phyloP scores from a whole-genome alignment of 208 protist species.

The Tritrichomonas foetus region DNA sequence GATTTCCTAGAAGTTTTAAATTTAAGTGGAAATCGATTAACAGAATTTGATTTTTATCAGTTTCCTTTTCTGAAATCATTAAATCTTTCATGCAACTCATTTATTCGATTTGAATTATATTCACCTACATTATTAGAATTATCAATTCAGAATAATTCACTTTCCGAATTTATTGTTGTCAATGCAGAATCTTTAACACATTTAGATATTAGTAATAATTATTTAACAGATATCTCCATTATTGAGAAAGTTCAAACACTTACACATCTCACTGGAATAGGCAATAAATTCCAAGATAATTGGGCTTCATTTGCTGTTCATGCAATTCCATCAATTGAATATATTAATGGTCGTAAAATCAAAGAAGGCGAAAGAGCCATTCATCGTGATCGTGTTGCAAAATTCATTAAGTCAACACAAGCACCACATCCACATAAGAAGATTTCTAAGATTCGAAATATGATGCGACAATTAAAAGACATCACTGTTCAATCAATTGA shows the following conservation, averaged over 20 bases:
- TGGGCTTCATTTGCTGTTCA: constrained; percentile 18
- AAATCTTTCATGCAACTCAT: constrained; percentile 1
- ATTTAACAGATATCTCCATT: not conserved
- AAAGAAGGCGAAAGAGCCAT: not conserved
- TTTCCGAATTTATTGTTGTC: not conserved
- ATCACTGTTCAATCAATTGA: not conserved
- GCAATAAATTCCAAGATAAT: not conserved
- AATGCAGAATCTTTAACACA: not conserved
- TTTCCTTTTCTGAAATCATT: not conserved
- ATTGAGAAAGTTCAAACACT: not conserved
- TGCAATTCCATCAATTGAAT: not conserved
- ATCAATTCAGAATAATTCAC: not conserved
- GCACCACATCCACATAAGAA: not conserved
- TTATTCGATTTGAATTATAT: not conserved
- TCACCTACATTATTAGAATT: not conserved
- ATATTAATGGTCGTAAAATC: not conserved
- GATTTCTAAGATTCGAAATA: not conserved
- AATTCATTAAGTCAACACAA: not conserved
- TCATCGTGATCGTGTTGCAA: not conserved
- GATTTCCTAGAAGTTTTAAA: not conserved
- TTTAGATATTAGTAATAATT: not conserved
- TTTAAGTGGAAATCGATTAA: not conserved
- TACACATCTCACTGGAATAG: not conserved
- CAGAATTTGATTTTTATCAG: not conserved
- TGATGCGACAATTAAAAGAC: not conserved